Evolutionary conservation across 225 moss, liverwort and hornwort genomes (phyloP), one percentile per base, ranked within the genome.

Genomic region (Ulota crispa): DNA sequence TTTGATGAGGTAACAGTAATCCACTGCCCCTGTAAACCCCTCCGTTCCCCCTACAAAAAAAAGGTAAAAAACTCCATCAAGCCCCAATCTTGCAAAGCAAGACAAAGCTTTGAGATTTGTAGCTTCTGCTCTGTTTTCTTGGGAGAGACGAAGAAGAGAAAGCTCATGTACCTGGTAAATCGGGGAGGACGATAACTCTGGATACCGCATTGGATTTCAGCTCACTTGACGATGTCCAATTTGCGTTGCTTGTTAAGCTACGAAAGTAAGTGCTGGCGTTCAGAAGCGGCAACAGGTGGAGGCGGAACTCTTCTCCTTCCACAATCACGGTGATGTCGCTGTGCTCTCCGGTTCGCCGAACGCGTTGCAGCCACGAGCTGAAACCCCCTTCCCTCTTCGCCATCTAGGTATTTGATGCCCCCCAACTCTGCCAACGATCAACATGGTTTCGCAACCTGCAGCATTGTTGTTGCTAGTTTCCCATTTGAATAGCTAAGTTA

Each of bases 261-360:
- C 96, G 92, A 59, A 96, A 96, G 56, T 96, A 96, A 14, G 89
- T 78, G 52, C 93, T 94, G 30, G 93, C 96, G 70, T 96, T 96
- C 56, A 95, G 81, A 28, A 96, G 90, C 18, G 96, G 96, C 60
- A 96, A 36, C 89, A 95, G 81, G 52, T 96, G 96, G 23, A 96
- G 89, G n/a, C 74, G 90, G 30, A 96, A 89, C 79, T 92, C 93
- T 47, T 87, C 81, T 50, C 89, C 92, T 43, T 93, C 92, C 60
- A 96, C 90, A 71, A 88, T 81, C 16, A 96, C 96, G 3, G 92
- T 80, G 4, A 93, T 85, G 77, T 96, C 96, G 74, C 96, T 96
- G 82, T 89, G 91, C 76, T 96, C 96, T 56, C 96, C 96, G 2
- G 92, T 92, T 66, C 94, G 90, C 13, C 96, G 84, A 72, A 96